Evolutionary conservation across 2,329 filamentous ascomycete species (phyloP), one percentile per base, ranked within the genome.

Genomic region (Xylaria sp.): DNA sequence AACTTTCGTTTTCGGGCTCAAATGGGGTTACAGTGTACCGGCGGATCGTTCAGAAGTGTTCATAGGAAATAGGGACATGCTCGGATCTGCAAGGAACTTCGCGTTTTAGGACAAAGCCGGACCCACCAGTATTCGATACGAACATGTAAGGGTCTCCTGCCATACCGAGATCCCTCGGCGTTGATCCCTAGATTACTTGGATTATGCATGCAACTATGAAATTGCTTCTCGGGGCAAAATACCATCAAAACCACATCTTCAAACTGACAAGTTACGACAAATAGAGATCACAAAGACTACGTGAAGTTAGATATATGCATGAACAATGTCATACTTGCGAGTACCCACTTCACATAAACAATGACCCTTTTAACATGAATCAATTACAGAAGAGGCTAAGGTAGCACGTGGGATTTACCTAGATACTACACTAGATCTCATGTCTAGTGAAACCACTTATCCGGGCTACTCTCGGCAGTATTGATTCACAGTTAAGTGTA

Each of bases 41-140:
- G 48, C 27, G 59, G 29, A 27, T 50, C 23, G 54, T 60, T 66
- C 50, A n/a, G n/a, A 9, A 21, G 13, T 13, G 44, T 61, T 63
- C 40, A 21, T 21, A n/a, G 35, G 4, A 29, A 55, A 54, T 55
- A 35, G 58, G 42, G 27, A 60, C 29, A 8, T 60, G 37, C 57
- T 54, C n/a, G 18, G 51, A 54, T 54, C 51, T 10, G 51, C 51
- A 54, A n/a, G 32, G 51, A 27, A 51, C 21, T 29, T 62, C 51
- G 42, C 42, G 27, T 53, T 67, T 51, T 60, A n/a, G 64, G 68
- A 3, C 50, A 51, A 23, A 50, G 13, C 37, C 47, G 57, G 67
- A 60, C 60, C 68, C 64, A 68, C 68, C 32, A 21, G 50, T 5
- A 32, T n/a, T 58, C 44, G 16, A 67, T 64, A 67, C 68, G 64